Evolutionary conservation across 495 filamentous ascomycete species (phyloP), one percentile per base, ranked within the genome.

Genomic region (Neurospora sublineolata): DNA sequence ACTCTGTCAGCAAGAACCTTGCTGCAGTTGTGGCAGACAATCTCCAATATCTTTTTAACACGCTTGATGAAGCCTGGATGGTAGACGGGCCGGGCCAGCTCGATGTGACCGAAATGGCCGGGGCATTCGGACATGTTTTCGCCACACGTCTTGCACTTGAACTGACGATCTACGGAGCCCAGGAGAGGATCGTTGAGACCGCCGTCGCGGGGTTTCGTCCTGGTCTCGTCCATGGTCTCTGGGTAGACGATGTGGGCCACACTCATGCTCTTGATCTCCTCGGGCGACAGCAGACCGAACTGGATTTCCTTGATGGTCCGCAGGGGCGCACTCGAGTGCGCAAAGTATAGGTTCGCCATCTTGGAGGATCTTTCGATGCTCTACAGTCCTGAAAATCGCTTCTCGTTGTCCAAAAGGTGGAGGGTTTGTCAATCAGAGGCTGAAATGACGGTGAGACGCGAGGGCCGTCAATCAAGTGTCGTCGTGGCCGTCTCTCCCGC

Each of bases 201-300:
- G 77, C 90, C 89, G 36, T 93, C 90, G 73, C 96, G 91, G 52
- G 95, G 95, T 73, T 91, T 89, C 72, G 91, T 90, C 71, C 92
- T 89, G 76, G 91, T 90, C 80, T 98, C 96, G 76, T 99, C 95
- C 96, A 98, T 97, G 10, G 95, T 98, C 86, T 99, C 95, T 1
- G 95, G 94, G 77, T 97, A 97, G 79, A 93, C 85, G 73, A 99
- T 93, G 76, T 94, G 91, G 38, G 88, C 89, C 67, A 97, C 94
- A 83, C 94, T 97, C 93, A 97, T 94, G 72, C 89, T 91, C 84
- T 98, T 98, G 83, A 97, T 96, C 82, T 99, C 96, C 79, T 98
- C 94, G 1, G 96, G 95, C 20, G 94, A 94, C 77, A 97, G 85
- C 72, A 99, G 89, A 76, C 95, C 95, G 82, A 99, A 99, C 84